Percentiles rank a stretch among this genome's conserved stretches.
phyloP scores from a whole-genome alignment of 75 land plant species.

The Cryptomeria japonica region DNA sequence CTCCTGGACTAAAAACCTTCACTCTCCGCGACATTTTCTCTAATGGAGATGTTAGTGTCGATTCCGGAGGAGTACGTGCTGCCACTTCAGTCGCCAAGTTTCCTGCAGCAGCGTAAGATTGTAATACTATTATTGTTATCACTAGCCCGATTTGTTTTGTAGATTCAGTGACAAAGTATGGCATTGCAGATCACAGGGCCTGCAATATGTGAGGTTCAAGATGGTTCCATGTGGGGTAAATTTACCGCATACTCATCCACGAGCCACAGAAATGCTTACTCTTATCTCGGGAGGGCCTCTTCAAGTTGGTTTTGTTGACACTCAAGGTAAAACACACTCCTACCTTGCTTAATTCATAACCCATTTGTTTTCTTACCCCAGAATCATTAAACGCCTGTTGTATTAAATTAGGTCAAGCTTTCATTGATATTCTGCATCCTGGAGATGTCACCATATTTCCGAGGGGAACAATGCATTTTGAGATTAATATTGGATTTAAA shows the following conservation, averaged over 20 bases:
- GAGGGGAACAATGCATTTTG: conserved; percentile 15
- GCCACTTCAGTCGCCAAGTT: not conserved
- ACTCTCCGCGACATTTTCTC: not conserved
- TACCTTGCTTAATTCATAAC: not conserved
- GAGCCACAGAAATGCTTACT: too few relatives aligned
- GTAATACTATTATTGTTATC: too few relatives aligned
- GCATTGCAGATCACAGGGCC: too few relatives aligned
- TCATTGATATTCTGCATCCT: conserved; percentile 3
- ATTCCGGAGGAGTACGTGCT: not conserved
- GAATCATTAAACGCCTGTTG: not conserved
- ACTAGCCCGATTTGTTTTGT: too few relatives aligned
- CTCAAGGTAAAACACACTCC: too few relatives aligned
- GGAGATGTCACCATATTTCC: conserved; percentile 25
- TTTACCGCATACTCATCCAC: too few relatives aligned
- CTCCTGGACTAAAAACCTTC: not conserved
- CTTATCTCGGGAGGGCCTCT: too few relatives aligned
- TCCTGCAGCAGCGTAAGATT: conserved; percentile 1
- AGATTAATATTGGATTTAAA: conserved; percentile 12
- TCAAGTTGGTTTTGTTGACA: too few relatives aligned
- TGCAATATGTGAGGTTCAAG: too few relatives aligned
- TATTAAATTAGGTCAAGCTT: not conserved
- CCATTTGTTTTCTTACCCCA: not conserved
- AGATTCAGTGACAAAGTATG: not conserved
- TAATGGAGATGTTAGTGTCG: conserved; percentile 2
- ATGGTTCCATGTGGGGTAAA: too few relatives aligned